Evolutionary conservation across 371 early-diverging fungal species (phyloP).

Genomic region (Batkoa obscura): DNA sequence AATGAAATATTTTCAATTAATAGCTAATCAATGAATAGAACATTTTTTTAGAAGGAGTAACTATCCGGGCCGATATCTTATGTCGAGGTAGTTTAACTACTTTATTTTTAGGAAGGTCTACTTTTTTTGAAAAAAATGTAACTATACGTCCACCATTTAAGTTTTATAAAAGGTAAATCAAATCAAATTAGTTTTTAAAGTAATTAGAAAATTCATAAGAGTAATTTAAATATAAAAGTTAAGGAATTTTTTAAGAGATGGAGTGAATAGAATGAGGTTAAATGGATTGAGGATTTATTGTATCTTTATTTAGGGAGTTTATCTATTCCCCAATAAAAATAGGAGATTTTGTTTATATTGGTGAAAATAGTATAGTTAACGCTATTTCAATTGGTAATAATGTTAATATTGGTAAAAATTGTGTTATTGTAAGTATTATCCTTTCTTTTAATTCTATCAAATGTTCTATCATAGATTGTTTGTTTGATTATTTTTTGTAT

Average conservation of each 20-base stretch:
- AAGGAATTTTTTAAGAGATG: too few species aligned
- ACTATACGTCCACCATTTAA: background rate
- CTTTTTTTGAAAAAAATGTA: background rate
- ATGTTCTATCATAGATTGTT: too few species aligned
- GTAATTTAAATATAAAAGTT: background rate
- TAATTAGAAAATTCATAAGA: background rate
- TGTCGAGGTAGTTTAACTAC: too few species aligned
- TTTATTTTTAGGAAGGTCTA: too few species aligned
- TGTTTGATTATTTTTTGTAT: too few species aligned
- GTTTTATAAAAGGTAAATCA: background rate
- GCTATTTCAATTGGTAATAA: background rate
- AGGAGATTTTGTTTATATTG: background rate
- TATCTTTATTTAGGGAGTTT: background rate
- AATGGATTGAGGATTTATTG: background rate
- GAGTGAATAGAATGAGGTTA: too few species aligned
- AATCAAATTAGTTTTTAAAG: background rate
- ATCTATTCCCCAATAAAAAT: background rate
- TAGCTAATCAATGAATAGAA: too few species aligned
- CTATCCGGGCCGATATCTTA: too few species aligned
- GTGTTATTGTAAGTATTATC: slow-evolving; percentile 1
- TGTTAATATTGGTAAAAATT: slow-evolving; percentile 1
- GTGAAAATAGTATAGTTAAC: background rate
- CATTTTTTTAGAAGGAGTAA: too few species aligned
- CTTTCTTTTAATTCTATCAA: too few species aligned
- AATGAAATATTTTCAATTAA: too few species aligned